These are phyloP conservation scores for Pichia sp. DNA, from an alignment of 1,139 yeast species.

Conservation along the genomic window DNA sequence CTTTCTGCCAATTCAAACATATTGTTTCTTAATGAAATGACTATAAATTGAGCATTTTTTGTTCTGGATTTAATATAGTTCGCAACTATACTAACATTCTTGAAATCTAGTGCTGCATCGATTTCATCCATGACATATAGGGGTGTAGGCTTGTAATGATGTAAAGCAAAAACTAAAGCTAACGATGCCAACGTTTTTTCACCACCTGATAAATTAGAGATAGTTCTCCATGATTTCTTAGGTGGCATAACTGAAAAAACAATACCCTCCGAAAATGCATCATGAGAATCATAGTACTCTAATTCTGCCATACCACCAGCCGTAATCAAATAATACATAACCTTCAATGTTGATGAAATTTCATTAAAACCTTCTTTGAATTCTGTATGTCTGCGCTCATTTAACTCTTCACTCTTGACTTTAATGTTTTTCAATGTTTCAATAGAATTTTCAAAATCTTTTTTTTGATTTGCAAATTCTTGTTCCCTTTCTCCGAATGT, in stretches of 20 bases:
- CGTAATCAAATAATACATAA: constrained; percentile 97
- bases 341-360: constrained; percentile 84
- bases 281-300: constrained; percentile 90
- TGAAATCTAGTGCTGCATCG: constrained; percentile 96
- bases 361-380: constrained; percentile 89
- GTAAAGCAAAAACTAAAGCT: constrained; percentile 94
- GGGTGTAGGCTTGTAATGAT: constrained; percentile 95
- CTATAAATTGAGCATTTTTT: constrained; percentile 93
- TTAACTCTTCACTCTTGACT: constrained; percentile 59
- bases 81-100: constrained; percentile 96
- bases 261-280: constrained; percentile 98
- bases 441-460: constrained; percentile 65
- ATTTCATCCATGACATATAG: constrained; percentile 98
- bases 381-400: constrained; percentile 72
- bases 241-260: constrained; percentile 99
- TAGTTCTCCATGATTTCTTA: constrained; percentile 94
- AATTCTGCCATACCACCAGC: constrained; percentile 99
- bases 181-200: constrained; percentile 93
- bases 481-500: constrained; percentile 66
- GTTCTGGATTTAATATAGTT: constrained; percentile 94
- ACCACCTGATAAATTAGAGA: constrained; percentile 93
- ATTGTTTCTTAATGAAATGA: constrained; percentile 88
- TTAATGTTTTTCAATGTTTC: constrained; percentile 55
- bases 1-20: constrained; percentile 97
- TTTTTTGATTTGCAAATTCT: constrained; percentile 59